Conservation (phyloP, 345 rosid species). For the Populus ilicifolia region DNA sequence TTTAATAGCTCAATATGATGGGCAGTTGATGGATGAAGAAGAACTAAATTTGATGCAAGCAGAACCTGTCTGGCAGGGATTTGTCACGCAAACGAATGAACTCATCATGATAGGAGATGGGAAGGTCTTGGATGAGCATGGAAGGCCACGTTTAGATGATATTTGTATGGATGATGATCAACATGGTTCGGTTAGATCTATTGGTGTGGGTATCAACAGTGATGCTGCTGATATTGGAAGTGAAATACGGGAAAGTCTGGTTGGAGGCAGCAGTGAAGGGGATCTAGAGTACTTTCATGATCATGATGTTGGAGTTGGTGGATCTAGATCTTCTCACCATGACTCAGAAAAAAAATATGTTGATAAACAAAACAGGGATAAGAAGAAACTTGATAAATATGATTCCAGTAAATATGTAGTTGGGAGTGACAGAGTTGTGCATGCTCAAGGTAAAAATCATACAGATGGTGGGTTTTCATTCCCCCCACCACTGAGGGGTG, state of each 20-base stretch:
- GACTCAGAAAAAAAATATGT: conserved; percentile 52
- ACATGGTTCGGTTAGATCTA: conserved; percentile 89
- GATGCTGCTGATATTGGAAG: conserved; percentile 95
- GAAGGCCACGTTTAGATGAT: conserved; percentile 51
- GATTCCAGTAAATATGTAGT: conserved; percentile 37
- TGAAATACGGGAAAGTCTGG: conserved; percentile 80
- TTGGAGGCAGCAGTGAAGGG: conserved; percentile 93
- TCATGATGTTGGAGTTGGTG: conserved; percentile 54
- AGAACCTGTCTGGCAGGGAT: conserved; percentile 97
- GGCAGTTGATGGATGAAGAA: conserved; percentile 81
- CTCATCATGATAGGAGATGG: conserved; percentile 56
- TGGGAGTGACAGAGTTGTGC: conserved; percentile 48
- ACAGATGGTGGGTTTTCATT: conserved; percentile 73
- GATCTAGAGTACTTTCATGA: conserved; percentile 75
- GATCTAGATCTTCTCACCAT: conserved; percentile 42
- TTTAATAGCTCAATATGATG: conserved; percentile 69
- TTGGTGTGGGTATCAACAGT: conserved; percentile 92
- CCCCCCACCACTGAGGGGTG: conserved; percentile 62
- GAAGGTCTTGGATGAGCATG: conserved; percentile 43
- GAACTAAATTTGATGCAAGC: conserved; percentile 68
- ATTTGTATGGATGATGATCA: conserved; percentile 74
- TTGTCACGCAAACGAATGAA: conserved; percentile 82
- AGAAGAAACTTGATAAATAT: conserved; percentile 45
- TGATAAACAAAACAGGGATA: conserved; percentile 42
- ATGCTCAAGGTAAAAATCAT: conserved; percentile 44